Evolutionary conservation across 495 filamentous ascomycete genomes (phyloP), one percentile per base, ranked within the genome.

Genomic region (Massariosphaeria phaeospora): DNA sequence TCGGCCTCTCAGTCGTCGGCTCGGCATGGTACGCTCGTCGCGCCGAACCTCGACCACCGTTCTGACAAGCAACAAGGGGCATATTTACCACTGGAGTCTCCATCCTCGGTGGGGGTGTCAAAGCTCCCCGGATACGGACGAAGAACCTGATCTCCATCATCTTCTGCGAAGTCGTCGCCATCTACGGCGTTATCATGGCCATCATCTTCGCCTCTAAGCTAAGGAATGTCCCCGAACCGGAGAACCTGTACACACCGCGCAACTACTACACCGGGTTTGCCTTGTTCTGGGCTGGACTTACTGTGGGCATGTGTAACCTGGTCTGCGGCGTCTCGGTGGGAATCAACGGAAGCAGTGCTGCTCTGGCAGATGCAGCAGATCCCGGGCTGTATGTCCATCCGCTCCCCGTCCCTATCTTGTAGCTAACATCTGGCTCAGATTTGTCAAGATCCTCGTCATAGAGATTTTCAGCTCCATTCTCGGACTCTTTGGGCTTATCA

Each of bases 131-230:
- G 60, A 97, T 99, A 69, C 86, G 91, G 62, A 99, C 94, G 47
- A 99, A 99, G 82, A 99, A 97, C 74, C 70, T 99, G 55, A 96
- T 99, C 67, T 97, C 94, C 62, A 97, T 99, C 75, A 96, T 99
- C 75, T 99, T 99, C 79, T 99, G 94, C 75, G 94, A 99, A 73
- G 94, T 97, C 61, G 94, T 99, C 57, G 94, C 94, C 66, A 99
- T 99, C 69, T 99, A 99, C 77, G 94, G 94, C 64, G 90, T 99
- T 64, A 99, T 99, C 73, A 97, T 97, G 88, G 84, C 91, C 56
- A 99, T 99, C 69, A 84, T 99, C 39, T 96, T 96, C 76, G 94
- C 91, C 31, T 75, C 91, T 26, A 93, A 95, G 67, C 70, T 99
- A 51, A 78, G 79, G 59, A 52, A 69, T 13, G 73, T 87, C 25